phyloP scores from a whole-genome alignment of 2,329 filamentous ascomycete genomes.

The Colletotrichum viniferum region DNA sequence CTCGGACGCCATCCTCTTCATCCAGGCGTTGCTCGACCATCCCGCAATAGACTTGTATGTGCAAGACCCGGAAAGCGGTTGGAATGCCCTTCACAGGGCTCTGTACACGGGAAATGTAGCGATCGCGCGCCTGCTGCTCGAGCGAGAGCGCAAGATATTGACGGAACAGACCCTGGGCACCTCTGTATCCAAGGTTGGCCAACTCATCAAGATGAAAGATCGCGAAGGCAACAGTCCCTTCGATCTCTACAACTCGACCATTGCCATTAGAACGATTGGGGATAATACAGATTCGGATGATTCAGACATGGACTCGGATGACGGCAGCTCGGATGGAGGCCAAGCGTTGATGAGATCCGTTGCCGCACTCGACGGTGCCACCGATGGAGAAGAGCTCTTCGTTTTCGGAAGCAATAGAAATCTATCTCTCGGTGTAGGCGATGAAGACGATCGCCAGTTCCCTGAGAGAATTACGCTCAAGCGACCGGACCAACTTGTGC shows the following conservation, averaged over 20 bases:
- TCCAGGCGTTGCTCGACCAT: slow-evolving; percentile 79
- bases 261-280: slow-evolving; percentile 74
- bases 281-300: slow-evolving; percentile 39
- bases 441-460: slow-evolving; percentile 92
- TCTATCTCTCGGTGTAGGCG: slow-evolving; percentile 88
- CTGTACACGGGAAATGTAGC: slow-evolving; percentile 89
- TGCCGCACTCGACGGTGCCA: slow-evolving; percentile 22
- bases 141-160: slow-evolving; percentile 73
- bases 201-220: slow-evolving; percentile 93
- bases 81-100: slow-evolving; percentile 92
- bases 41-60: slow-evolving; percentile 83
- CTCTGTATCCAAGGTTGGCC: slow-evolving; percentile 66
- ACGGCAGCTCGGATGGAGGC: slow-evolving; percentile 41
- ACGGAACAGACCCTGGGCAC: slow-evolving; percentile 63
- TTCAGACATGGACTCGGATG: slow-evolving; percentile 59
- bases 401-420: slow-evolving; percentile 98
- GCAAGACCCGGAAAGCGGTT: slow-evolving; percentile 90
- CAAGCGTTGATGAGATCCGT: slow-evolving; percentile 17
- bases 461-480: slow-evolving; percentile 82
- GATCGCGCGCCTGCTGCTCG: slow-evolving; percentile 81
- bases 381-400: slow-evolving; percentile 80
- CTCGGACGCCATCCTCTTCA: slow-evolving; percentile 73
- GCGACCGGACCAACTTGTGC: slow-evolving; percentile 78
- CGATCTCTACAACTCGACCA: slow-evolving; percentile 88
- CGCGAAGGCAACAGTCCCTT: slow-evolving; percentile 94